Conservation (phyloP, 345 rosid genomes). For the Conringia planisiliqua region DNA sequence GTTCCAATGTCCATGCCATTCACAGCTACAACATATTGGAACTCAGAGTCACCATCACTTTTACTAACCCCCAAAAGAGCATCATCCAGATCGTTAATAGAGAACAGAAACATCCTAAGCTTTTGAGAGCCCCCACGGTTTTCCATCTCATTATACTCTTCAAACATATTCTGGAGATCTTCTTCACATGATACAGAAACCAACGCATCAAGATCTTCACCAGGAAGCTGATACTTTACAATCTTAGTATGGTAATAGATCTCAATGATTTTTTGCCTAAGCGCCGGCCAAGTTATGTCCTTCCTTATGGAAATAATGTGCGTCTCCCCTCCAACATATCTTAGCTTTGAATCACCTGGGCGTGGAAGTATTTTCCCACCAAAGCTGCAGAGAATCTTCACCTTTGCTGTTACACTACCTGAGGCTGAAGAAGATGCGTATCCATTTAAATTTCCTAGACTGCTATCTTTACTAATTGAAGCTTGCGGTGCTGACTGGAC, state of each 20-base stretch:
- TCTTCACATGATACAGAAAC: constrained; percentile 88
- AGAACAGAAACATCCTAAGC: constrained; percentile 72
- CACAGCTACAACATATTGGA: constrained; percentile 70
- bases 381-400: constrained; percentile 86
- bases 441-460: constrained; percentile 33
- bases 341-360: constrained; percentile 85
- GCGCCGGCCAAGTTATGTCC: constrained; percentile 63
- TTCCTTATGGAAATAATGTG: constrained; percentile 59
- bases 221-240: constrained; percentile 92
- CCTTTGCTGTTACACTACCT: constrained; percentile 42
- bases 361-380: constrained; percentile 85
- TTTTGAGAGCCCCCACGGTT: constrained; percentile 53
- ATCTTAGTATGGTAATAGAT: constrained; percentile 61
- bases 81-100: constrained; percentile 65
- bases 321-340: constrained; percentile 92
- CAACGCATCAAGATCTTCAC: constrained; percentile 91
- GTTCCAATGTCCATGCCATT: constrained; percentile 71
- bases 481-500: constrained; percentile 47
- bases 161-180: constrained; percentile 89
- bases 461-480: constrained; percentile 39
- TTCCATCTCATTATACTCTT: constrained; percentile 66
- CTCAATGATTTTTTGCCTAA: constrained; percentile 54
- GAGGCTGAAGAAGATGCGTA: constrained; percentile 43
- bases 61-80: constrained; percentile 53
- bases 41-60: constrained; percentile 54